phyloP scores from a whole-genome alignment of 805 yeast species.

The Ogataea sp. region DNA sequence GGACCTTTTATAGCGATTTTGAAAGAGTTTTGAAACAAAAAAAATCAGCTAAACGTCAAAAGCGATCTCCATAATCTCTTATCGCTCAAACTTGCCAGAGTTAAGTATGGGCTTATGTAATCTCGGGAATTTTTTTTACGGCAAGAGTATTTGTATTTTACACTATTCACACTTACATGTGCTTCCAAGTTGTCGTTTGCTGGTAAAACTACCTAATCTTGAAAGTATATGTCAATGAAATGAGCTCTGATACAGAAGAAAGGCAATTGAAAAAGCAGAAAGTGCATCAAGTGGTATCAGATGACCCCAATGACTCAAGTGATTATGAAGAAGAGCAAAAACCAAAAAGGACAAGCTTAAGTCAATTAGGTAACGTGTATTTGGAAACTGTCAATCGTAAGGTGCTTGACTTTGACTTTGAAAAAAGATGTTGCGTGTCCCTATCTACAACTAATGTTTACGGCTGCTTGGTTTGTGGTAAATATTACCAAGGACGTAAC shows the following conservation, averaged over 20 bases:
- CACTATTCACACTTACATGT: no score
- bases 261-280: neutral
- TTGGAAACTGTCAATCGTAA: slow-evolving; percentile 36
- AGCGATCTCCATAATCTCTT: neutral
- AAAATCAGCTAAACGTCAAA: neutral
- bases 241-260: neutral
- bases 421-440: slow-evolving; percentile 57
- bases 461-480: slow-evolving; percentile 69
- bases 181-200: neutral
- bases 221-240: no score
- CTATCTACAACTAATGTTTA: slow-evolving; percentile 55
- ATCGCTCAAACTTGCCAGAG: neutral
- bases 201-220: no score
- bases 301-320: neutral
- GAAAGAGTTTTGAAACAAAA: no score
- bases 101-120: no score
- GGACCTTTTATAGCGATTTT: no score
- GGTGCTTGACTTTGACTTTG: slow-evolving; percentile 59
- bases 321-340: neutral
- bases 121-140: neutral
- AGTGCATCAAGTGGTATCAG: no score
- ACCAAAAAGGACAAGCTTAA: neutral
- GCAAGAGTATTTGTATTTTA: neutral
- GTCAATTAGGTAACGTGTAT: slow-evolving; percentile 12
- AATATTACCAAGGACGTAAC: slow-evolving; percentile 62